Percentiles rank a stretch among this genome's conserved stretches.
Evolutionary conservation across 306 rosid genomes (phyloP).

Genomic region (Rosa lucieae): DNA sequence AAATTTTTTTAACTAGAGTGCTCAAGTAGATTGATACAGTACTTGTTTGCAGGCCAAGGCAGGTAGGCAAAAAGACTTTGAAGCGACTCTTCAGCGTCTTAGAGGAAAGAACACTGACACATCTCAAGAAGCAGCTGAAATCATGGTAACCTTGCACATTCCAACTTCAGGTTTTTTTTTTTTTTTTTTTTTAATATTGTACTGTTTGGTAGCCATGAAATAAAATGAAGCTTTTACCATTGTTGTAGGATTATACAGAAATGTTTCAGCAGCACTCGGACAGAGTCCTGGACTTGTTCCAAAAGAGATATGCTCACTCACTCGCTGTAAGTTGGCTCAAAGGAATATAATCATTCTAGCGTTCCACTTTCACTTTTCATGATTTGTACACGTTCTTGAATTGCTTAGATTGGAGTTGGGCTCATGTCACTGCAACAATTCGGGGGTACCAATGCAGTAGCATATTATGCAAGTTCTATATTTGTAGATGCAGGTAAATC

Average conservation of each 20-base stretch:
- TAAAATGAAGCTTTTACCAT: not conserved
- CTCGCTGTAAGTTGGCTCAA: slow-evolving; percentile 29
- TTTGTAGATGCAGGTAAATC: slow-evolving; percentile 28
- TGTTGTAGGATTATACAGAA: slow-evolving; percentile 28
- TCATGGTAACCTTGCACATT: slow-evolving; percentile 31
- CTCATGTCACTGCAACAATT: slow-evolving; percentile 40
- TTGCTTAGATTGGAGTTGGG: slow-evolving; percentile 40
- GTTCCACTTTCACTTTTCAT: not conserved
- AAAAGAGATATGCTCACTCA: slow-evolving; percentile 22
- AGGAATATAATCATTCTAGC: not conserved
- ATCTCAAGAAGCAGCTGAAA: slow-evolving; percentile 37
- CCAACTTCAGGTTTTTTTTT: not conserved
- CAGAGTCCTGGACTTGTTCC: slow-evolving; percentile 34
- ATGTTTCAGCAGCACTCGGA: slow-evolving; percentile 21
- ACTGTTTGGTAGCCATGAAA: not conserved
- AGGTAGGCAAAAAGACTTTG: slow-evolving; percentile 26
- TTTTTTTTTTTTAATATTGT: no score
- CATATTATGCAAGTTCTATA: slow-evolving; percentile 27
- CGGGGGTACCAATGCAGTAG: slow-evolving; percentile 33
- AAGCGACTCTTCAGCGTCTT: slow-evolving; percentile 31
- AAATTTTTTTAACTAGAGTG: not conserved
- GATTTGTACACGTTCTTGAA: not conserved
- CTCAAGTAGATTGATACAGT: not conserved
- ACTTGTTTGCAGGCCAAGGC: slow-evolving; percentile 35
- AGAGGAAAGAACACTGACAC: slow-evolving; percentile 34